Evolutionary conservation across 129 eudicot species (phyloP).

Genomic region (Apium graveolens): DNA sequence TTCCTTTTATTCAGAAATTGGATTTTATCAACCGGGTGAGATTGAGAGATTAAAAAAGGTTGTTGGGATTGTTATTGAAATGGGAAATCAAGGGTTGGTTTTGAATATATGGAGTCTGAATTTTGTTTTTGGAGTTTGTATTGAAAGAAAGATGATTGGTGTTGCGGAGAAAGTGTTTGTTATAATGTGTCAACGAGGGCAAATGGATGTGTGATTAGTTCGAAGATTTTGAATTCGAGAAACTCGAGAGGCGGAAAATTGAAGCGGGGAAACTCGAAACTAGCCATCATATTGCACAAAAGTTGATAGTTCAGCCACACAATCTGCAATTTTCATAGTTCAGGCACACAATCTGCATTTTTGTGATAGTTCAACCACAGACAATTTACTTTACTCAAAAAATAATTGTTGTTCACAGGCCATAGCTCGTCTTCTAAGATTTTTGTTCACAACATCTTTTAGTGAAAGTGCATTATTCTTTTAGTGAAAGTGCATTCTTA

Average conservation of each 20-base stretch:
- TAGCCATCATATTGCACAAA: no score
- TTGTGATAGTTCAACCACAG: no score
- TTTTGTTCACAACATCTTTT: no score
- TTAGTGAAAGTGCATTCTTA: not conserved
- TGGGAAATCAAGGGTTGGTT: conserved; percentile 70
- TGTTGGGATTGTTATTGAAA: conserved; percentile 60
- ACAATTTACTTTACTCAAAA: no score
- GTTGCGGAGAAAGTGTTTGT: conserved; percentile 75
- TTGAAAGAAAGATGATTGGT: conserved; percentile 38
- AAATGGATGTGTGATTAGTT: no score
- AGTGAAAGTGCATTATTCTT: not conserved
- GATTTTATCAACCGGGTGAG: conserved; percentile 41
- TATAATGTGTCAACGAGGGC: conserved; percentile 75
- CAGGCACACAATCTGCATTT: no score
- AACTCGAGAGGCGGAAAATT: no score
- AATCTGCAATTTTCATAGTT: no score
- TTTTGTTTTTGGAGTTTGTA: conserved; percentile 34
- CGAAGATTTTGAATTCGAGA: no score
- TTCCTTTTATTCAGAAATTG: conserved; percentile 77
- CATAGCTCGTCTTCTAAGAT: not conserved
- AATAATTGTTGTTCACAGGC: not conserved
- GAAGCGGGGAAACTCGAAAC: no score
- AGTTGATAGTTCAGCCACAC: no score
- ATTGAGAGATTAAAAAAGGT: conserved; percentile 79
- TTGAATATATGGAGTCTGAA: conserved; percentile 44